These are phyloP conservation scores for Cicer cuneatum DNA, from an alignment of 306 rosid species.

Conservation along the genomic window DNA sequence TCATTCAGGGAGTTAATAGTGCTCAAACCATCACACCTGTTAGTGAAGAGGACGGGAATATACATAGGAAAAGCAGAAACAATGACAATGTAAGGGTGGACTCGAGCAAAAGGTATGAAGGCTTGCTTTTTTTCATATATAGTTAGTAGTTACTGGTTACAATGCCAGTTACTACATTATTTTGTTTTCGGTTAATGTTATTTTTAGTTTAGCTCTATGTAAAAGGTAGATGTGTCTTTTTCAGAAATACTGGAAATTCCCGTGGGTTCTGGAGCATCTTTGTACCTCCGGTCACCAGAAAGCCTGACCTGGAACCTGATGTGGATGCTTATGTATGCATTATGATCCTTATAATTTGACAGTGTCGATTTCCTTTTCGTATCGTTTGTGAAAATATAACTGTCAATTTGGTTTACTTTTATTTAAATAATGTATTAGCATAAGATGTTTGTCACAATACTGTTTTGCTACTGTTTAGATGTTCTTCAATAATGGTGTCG, in stretches of 20 bases:
- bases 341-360: conserved; percentile 18
- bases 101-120: conserved; percentile 65
- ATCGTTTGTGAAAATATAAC: background rate
- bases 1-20: conserved; percentile 68
- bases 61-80: conserved; percentile 60
- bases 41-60: conserved; percentile 50
- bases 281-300: conserved; percentile 56
- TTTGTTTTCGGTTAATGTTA: conserved; percentile 3
- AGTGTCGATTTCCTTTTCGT: background rate
- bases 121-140: conserved; percentile 37
- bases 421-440: conserved; percentile 21
- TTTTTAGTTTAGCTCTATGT: conserved; percentile 5
- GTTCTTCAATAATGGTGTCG: background rate
- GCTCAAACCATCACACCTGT: conserved; percentile 49
- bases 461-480: conserved; percentile 25
- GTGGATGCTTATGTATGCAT: conserved; percentile 61
- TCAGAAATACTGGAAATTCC: conserved; percentile 57
- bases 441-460: background rate
- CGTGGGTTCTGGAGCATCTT: conserved; percentile 70
- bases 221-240: conserved; percentile 9
- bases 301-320: conserved; percentile 58
- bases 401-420: conserved; percentile 24
- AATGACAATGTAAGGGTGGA: conserved; percentile 49
- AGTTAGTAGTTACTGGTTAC: conserved; percentile 33
- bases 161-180: background rate